A percentile compares a stretch with the other conserved stretches of the same genome.
phyloP scores from a whole-genome alignment of 768 basidiomycete species.

The Russula lepida region DNA sequence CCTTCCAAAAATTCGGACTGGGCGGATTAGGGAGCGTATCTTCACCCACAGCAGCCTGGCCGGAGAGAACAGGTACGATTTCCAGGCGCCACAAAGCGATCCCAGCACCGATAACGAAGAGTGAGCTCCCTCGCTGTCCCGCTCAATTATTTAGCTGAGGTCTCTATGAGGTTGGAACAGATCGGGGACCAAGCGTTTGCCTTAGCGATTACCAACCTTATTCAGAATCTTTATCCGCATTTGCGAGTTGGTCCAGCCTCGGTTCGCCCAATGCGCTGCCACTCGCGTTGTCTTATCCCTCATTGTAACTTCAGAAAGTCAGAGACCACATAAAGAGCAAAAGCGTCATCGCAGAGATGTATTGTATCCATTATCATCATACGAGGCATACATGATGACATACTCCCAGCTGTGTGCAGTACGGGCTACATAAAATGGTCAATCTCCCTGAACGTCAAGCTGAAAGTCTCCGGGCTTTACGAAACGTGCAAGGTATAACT shows the following conservation, averaged over 20 bases:
- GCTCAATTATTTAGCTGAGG: not conserved
- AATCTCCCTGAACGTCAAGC: not conserved
- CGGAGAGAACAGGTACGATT: not conserved
- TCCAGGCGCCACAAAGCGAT: not conserved
- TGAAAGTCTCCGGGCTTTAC: not conserved
- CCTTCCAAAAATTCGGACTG: constrained; percentile 1
- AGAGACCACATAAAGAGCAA: not conserved
- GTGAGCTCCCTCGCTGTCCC: not conserved
- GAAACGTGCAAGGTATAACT: not conserved
- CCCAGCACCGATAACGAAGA: constrained; percentile 1
- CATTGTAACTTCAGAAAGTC: not conserved
- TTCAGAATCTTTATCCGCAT: not conserved
- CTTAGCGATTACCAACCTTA: constrained; percentile 6
- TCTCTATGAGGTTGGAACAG: not conserved
- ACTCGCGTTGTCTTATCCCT: not conserved
- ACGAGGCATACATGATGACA: not conserved
- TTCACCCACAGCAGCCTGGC: constrained; percentile 9
- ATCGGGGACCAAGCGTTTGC: constrained; percentile 4
- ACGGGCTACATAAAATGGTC: not conserved
- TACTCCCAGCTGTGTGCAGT: not conserved
- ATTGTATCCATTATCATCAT: not conserved
- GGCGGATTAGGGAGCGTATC: not conserved
- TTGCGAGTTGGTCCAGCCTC: not conserved
- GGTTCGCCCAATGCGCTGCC: not conserved
- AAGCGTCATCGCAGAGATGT: not conserved